Conservation (phyloP, 495 filamentous ascomycete genomes). For the Physcia stellaris region DNA sequence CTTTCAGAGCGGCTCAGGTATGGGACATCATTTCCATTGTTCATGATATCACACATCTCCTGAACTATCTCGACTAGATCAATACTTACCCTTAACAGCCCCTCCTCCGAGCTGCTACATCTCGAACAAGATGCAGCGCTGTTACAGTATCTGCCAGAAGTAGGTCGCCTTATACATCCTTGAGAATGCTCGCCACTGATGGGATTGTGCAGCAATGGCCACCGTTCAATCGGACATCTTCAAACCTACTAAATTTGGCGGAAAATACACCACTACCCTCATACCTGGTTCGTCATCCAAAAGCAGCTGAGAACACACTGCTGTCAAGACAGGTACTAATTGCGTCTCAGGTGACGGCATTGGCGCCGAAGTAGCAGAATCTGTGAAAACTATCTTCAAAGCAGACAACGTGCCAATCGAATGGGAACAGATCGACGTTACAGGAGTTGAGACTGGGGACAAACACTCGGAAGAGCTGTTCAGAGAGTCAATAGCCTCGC, state of each 20-base stretch:
- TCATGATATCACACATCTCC: no score
- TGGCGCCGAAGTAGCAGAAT: conserved; percentile 93
- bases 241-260: conserved; percentile 97
- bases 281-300: conserved; percentile 76
- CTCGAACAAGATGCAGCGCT: conserved; percentile 23
- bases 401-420: conserved; percentile 96
- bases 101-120: conserved; percentile 29
- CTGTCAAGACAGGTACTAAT: no score
- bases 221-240: conserved; percentile 81
- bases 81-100: conserved; percentile 21
- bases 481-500: conserved; percentile 82
- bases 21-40: no score
- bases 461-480: conserved; percentile 91
- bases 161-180: conserved; percentile 16
- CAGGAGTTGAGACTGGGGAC: conserved; percentile 73
- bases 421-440: conserved; percentile 97
- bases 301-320: no score
- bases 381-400: conserved; percentile 98
- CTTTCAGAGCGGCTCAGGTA: no score
- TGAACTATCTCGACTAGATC: no score
- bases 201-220: conserved; percentile 40
- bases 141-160: conserved; percentile 28
- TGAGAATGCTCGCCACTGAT: no score
- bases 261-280: conserved; percentile 97
- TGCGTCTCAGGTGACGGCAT: conserved; percentile 92